Evolutionary conservation across 2,329 filamentous ascomycete species (phyloP), one percentile per base, ranked within the genome.

Genomic region (Kalaharituber pfeilii): DNA sequence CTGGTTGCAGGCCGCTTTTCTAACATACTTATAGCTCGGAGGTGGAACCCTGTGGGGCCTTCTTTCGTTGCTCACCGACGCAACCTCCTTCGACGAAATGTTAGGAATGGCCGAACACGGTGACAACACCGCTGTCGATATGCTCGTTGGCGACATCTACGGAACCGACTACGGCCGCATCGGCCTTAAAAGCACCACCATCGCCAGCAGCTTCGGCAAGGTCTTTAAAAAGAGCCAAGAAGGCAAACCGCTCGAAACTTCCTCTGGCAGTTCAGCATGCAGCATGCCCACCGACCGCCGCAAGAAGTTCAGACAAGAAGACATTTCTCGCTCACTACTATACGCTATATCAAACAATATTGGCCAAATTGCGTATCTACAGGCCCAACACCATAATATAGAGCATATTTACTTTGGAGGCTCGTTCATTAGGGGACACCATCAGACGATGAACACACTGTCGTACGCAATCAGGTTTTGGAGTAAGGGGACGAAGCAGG

Each of bases 41-140:
- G 91, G 91, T 45, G 91, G 91, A n/a, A 98, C 91, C 1, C 81
- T 98, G 52, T 98, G 91, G 91, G 91, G 91, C 0, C 73, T 98
- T 24, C 75, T 98, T 33, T 91, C 86, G 11, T 76, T 98, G 51
- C 74, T 98, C 36, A 98, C 91, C 0, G 87, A 88, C n/a, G 86
- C 89, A 22, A 78, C 84, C 53, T 88, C 81, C n/a, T 98, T 98
- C 66, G 91, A 96, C 68, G 88, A 94, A 63, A 51, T 47, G 29
- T 75, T 98, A 30, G 81, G 82, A 53, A 82, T 93, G 72, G 88
- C 91, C 1, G 91, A 91, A 60, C 75, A 79, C 29, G 91, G 91
- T 25, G 91, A 98, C 70, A 98, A 98, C 65, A 76, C 82, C 33
- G 82, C 84, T 26, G 91, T 98, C 8, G 91, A 98, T 66, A 88